A percentile compares a stretch with the other conserved stretches of the same genome.
These are phyloP conservation scores for Aspergillus funiculosus DNA, from an alignment of 495 filamentous ascomycete genomes.

Conservation along the genomic window DNA sequence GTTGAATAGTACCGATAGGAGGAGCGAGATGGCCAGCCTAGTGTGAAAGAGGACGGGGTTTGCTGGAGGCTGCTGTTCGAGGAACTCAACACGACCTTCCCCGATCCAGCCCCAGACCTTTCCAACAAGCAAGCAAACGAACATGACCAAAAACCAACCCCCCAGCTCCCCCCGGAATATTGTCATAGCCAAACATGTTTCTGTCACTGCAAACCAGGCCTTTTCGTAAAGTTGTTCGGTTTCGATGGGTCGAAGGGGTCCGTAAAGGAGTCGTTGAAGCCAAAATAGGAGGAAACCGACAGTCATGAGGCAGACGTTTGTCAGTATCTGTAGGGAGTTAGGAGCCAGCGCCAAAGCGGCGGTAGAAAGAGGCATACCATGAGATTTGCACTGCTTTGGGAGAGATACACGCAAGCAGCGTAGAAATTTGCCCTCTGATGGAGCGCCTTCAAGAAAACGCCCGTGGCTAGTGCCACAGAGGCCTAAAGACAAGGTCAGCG, in stretches of 20 bases:
- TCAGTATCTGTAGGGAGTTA: conserved; percentile 59
- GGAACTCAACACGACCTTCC: conserved; percentile 84
- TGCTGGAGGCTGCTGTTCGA: conserved; percentile 91
- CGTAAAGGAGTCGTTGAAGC: conserved; percentile 85
- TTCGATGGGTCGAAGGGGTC: conserved; percentile 85
- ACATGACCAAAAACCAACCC: conserved; percentile 92
- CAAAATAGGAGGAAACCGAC: conserved; percentile 74
- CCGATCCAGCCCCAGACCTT: conserved; percentile 99
- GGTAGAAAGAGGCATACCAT: conserved; percentile 54
- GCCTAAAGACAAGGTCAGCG: conserved; percentile 41
- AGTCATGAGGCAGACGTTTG: conserved; percentile 76
- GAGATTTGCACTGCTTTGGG: conserved; percentile 89
- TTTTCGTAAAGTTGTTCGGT: conserved; percentile 96
- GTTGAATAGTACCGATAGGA: conserved; percentile 72
- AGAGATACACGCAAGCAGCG: conserved; percentile 89
- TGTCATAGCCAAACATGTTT: conserved; percentile 98
- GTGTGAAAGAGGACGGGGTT: conserved; percentile 88
- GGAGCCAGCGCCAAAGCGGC: neutral
- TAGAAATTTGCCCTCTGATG: conserved; percentile 97
- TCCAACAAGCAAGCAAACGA: conserved; percentile 80
- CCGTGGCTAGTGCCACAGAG: conserved; percentile 71
- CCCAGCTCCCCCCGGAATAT: conserved; percentile 95
- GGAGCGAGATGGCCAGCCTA: conserved; percentile 70
- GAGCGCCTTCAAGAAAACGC: conserved; percentile 82
- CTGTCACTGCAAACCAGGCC: conserved; percentile 93